Conservation (phyloP, 805 yeast genomes). For the Lipomyces lipofer region DNA sequence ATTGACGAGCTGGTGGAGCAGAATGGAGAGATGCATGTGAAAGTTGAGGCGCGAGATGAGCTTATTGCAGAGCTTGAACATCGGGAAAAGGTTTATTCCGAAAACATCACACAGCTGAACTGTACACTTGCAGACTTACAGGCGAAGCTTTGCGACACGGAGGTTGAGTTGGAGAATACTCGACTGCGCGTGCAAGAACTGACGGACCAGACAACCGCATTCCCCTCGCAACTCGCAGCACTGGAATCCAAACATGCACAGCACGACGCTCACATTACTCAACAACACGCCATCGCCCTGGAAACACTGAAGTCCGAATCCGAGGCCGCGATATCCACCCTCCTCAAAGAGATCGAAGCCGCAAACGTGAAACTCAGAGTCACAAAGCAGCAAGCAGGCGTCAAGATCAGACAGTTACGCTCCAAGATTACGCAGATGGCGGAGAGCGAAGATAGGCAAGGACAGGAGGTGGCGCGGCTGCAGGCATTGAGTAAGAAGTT, state of each 20-base stretch:
- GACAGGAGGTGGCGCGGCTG: slow-evolving; percentile 4
- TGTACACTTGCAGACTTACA: not conserved
- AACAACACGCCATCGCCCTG: too few species aligned
- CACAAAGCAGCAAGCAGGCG: not conserved
- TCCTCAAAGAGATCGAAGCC: too few species aligned
- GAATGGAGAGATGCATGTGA: not conserved
- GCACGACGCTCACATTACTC: too few species aligned
- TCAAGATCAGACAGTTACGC: not conserved
- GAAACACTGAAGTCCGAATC: too few species aligned
- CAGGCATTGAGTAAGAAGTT: slow-evolving; percentile 7
- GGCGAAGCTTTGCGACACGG: not conserved
- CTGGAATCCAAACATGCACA: too few species aligned
- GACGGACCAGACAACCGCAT: not conserved
- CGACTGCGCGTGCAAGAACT: not conserved
- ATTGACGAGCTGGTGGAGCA: not conserved
- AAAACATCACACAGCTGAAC: not conserved
- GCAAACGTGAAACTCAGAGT: not conserved
- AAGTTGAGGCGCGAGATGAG: not conserved
- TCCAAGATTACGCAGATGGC: not conserved
- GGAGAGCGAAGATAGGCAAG: not conserved
- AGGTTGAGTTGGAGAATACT: not conserved
- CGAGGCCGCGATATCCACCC: too few species aligned
- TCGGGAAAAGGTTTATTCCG: not conserved
- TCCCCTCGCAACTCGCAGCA: not conserved
- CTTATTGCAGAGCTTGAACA: not conserved